These are phyloP conservation scores for Chamaenerion angustifolium DNA, from an alignment of 345 rosid genomes.

Conservation along the genomic window DNA sequence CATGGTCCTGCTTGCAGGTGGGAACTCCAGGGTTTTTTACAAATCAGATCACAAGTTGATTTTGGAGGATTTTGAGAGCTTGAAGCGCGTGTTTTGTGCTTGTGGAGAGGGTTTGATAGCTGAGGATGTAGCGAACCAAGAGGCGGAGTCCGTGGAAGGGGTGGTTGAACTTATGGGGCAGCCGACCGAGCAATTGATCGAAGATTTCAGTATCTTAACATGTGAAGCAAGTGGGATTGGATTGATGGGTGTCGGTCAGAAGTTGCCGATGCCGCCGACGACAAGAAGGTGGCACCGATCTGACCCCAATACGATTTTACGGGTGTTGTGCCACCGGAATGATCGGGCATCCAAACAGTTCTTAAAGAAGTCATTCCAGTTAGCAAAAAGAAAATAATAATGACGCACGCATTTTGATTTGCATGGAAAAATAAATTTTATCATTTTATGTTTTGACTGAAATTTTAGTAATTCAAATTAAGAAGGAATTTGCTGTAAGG, in stretches of 20 bases:
- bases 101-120: constrained; percentile 28
- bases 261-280: constrained; percentile 36
- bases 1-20: constrained; percentile 33
- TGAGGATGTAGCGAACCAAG: constrained; percentile 20
- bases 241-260: constrained; percentile 21
- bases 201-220: constrained; percentile 29
- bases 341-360: constrained; percentile 23
- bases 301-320: constrained; percentile 34
- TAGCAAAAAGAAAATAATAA: constrained; percentile 25
- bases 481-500: no score
- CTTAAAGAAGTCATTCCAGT: constrained; percentile 29
- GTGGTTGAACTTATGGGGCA: constrained; percentile 29
- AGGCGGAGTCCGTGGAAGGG: constrained; percentile 26
- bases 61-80: constrained; percentile 21
- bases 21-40: constrained; percentile 17
- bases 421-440: no score
- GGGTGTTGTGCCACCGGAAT: constrained; percentile 32
- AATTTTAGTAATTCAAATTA: no score
- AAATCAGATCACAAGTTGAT: constrained; percentile 16
- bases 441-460: no score
- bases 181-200: constrained; percentile 32
- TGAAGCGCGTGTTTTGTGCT: constrained; percentile 22
- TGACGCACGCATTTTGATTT: background rate
- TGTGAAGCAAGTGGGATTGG: constrained; percentile 35
- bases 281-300: constrained; percentile 36